phyloP scores from a whole-genome alignment of 1,284 basidiomycete genomes.

The Apiotrichum siamense region DNA sequence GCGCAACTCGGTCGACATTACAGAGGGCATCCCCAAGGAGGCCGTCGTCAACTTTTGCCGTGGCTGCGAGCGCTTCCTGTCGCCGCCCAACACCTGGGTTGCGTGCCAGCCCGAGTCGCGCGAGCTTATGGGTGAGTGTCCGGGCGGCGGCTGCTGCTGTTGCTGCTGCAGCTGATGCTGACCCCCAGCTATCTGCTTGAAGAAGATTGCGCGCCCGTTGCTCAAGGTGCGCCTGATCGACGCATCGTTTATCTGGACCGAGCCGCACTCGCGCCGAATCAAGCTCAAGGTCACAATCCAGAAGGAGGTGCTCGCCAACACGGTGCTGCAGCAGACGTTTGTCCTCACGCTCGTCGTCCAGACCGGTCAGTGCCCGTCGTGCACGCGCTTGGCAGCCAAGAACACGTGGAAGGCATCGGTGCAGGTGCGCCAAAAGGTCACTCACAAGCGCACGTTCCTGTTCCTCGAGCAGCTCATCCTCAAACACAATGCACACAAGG shows the following conservation, averaged over 20 bases:
- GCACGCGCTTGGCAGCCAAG: slow-evolving; percentile 88
- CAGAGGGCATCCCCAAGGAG: slow-evolving; percentile 97
- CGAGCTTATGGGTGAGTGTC: slow-evolving; percentile 68
- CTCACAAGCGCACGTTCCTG: slow-evolving; percentile 96
- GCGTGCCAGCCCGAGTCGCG: slow-evolving; percentile 83
- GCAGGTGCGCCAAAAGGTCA: slow-evolving; percentile 94
- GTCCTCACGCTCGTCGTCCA: slow-evolving; percentile 95
- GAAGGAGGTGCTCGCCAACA: slow-evolving; percentile 94
- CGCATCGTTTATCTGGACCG: slow-evolving; percentile 98
- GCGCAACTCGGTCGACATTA: slow-evolving; percentile 76
- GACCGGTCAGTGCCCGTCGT: slow-evolving; percentile 92
- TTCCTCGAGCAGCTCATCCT: slow-evolving; percentile 97
- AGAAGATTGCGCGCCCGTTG: slow-evolving; percentile 82
- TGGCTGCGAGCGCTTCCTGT: slow-evolving; percentile 93
- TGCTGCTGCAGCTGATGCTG: background rate
- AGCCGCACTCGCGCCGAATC: slow-evolving; percentile 91
- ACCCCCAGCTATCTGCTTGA: slow-evolving; percentile 66
- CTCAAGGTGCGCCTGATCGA: slow-evolving; percentile 93
- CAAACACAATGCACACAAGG: slow-evolving; percentile 94
- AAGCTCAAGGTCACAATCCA: slow-evolving; percentile 94
- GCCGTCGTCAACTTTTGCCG: slow-evolving; percentile 89
- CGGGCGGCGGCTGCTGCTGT: too few relatives aligned
- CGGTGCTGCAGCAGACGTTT: slow-evolving; percentile 94
- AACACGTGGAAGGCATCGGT: slow-evolving; percentile 98
- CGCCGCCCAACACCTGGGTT: slow-evolving; percentile 83